Percentiles rank a stretch among this genome's conserved stretches.
These are phyloP conservation scores for Xylariaceae sp. DNA, from an alignment of 2,329 filamentous ascomycete species.

Conservation along the genomic window DNA sequence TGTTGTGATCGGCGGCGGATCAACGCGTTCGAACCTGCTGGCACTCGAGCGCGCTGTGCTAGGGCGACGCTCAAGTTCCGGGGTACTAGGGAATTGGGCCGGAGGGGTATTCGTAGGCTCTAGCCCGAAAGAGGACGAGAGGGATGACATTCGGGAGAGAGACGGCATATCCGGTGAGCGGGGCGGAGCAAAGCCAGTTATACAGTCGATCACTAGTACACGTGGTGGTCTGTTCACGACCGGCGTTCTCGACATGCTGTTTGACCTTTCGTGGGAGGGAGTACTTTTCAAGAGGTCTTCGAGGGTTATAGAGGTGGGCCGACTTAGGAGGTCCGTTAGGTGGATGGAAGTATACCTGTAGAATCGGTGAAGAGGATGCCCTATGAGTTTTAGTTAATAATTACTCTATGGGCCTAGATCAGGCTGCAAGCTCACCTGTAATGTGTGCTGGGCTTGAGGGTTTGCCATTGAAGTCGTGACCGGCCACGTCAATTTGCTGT, in stretches of 20 bases:
- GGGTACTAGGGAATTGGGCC: constrained; percentile 31
- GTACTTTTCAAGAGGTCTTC: constrained; percentile 23
- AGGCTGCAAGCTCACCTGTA: constrained; percentile 48
- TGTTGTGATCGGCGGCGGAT: constrained; percentile 28
- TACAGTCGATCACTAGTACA: constrained; percentile 69
- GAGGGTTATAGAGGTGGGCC: constrained; percentile 44
- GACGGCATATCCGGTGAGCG: constrained; percentile 52
- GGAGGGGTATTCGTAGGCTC: constrained; percentile 33
- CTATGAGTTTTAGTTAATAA: constrained; percentile 42
- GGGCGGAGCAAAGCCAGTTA: constrained; percentile 58
- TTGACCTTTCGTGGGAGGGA: constrained; percentile 20
- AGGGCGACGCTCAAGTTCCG: constrained; percentile 34
- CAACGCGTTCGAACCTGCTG: constrained; percentile 39
- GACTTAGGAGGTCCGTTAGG: constrained; percentile 60
- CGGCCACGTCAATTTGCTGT: constrained; percentile 60
- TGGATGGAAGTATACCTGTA: constrained; percentile 66
- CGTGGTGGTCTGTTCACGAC: constrained; percentile 41
- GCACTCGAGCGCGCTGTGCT: constrained; percentile 36
- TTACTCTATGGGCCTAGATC: background rate
- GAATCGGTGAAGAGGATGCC: constrained; percentile 68
- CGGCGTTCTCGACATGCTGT: constrained; percentile 26
- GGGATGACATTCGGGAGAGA: constrained; percentile 54
- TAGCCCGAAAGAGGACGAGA: constrained; percentile 43
- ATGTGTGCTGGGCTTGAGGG: constrained; percentile 54
- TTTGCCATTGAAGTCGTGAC: constrained; percentile 50